Evolutionary conservation across 129 eudicot genomes (phyloP), one percentile per base, ranked within the genome.

Genomic region (Sambucus nigra): DNA sequence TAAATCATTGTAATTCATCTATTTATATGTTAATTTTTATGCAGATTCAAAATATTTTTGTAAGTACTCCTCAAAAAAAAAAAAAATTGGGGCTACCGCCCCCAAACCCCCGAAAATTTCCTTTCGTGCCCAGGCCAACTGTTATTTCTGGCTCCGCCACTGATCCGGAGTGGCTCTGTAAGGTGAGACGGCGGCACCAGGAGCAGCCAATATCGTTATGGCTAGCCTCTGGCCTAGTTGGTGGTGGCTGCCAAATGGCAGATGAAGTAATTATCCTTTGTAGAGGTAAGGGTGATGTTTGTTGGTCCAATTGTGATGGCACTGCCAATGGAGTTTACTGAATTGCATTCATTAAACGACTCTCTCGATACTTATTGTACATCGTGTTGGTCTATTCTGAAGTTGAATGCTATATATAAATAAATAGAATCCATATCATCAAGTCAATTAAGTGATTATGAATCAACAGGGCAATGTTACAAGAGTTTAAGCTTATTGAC

Each of bases 331-430:
- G 67, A 32, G 49, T 23, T 47, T 47, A 2, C 6, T 4, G 47
- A 17, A 53, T 1, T 61, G 33, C 67, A 61, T 1, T 29, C 28
- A 35, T 61, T 57, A 18, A 28, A 61, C 7, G 38, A 10, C 2
- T 13, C 28, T 57, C 39, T 38, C 25, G 39, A 17, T 25, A 64
- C 68, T 38, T 33, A 40, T 8, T 47, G 58, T 25, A 63, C 59
- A 25, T 51, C 59, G 25, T 51, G 59, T 5, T 26, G 31, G 14
- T 42, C 27, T 2, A 50, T 51, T 35, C 50, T 7, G n/a, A 63
- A 63, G 26, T 51, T 50, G 50, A 63, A 63, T 16, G 51, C 68
- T 63, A 26, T 41, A 54, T 0, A 54, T 9, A 20, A 40, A 31
- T 1, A 55, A 55, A 13, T 0, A 12, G 16, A 42, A 1, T 1